Conservation (phyloP, 768 basidiomycete species). For the Paxillus ammoniavirescens region DNA sequence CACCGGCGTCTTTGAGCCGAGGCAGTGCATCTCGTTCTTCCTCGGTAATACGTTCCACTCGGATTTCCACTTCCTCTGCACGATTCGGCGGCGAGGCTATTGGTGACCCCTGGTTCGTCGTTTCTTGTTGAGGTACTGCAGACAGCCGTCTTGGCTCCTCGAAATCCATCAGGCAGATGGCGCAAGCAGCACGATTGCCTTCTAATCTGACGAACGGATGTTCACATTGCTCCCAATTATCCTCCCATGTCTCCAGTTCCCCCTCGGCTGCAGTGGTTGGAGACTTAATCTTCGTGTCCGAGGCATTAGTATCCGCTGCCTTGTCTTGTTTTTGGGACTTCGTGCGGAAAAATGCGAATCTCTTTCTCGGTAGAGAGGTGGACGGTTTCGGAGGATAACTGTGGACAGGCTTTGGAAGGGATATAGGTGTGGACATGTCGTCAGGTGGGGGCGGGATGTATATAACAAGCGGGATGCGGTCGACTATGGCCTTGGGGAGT, state of each 20-base stretch:
- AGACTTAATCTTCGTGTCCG: conserved; percentile 15
- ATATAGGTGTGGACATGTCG: conserved; percentile 34
- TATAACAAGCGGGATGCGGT: conserved; percentile 78
- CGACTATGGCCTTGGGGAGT: conserved; percentile 66
- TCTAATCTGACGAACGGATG: conserved; percentile 83
- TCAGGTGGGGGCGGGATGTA: conserved; percentile 82
- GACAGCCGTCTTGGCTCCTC: conserved; percentile 58
- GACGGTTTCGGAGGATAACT: conserved; percentile 59
- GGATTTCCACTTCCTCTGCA: conserved; percentile 25
- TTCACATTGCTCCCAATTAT: conserved; percentile 71
- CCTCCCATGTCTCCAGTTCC: conserved; percentile 63
- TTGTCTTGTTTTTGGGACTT: conserved; percentile 24
- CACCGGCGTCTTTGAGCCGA: conserved; percentile 68
- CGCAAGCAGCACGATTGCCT: conserved; percentile 80
- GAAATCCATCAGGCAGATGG: conserved; percentile 84
- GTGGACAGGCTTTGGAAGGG: conserved; percentile 50
- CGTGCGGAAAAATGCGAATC: conserved; percentile 53
- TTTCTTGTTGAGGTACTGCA: conserved; percentile 25
- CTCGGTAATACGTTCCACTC: conserved; percentile 37
- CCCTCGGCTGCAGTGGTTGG: conserved; percentile 12
- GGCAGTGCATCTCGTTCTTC: conserved; percentile 43
- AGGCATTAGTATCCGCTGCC: conserved; percentile 10
- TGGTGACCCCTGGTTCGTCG: conserved; percentile 18
- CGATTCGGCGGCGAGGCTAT: conserved; percentile 10
- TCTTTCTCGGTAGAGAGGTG: conserved; percentile 33